These are phyloP conservation scores for Ophiobolus disseminans DNA, from an alignment of 2,329 filamentous ascomycete species.

Conservation along the genomic window DNA sequence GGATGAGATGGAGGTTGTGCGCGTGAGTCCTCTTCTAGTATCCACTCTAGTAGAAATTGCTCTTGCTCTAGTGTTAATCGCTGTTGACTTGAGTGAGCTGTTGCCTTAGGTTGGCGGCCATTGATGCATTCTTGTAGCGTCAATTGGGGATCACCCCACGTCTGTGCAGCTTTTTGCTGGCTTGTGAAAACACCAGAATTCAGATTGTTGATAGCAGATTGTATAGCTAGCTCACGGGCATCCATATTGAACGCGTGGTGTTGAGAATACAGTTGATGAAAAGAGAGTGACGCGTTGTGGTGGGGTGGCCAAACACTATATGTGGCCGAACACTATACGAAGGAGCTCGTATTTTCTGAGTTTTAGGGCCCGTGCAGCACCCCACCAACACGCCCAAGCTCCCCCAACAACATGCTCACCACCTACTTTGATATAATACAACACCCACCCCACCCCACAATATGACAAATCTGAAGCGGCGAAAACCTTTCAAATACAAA, in stretches of 20 bases:
- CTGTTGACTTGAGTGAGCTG: constrained; percentile 18
- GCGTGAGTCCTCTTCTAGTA: constrained; percentile 22
- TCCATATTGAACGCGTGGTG: neutral
- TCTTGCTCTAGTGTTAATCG: constrained; percentile 22
- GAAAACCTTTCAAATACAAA: no score
- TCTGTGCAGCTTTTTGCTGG: neutral
- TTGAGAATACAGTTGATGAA: neutral
- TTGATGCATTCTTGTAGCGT: constrained; percentile 9
- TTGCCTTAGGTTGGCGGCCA: constrained; percentile 4
- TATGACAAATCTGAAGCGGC: no score
- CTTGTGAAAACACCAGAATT: neutral
- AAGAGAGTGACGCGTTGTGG: no score
- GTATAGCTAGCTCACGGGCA: neutral
- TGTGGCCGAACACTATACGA: neutral
- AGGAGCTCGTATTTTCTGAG: no score
- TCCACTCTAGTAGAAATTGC: constrained; percentile 21
- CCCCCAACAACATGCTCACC: no score
- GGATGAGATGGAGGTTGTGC: constrained; percentile 15
- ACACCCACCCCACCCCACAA: no score
- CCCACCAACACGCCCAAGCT: no score
- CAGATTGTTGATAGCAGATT: neutral
- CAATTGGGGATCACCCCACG: constrained; percentile 8
- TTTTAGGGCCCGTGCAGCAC: no score
- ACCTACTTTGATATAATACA: no score
- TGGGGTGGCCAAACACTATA: neutral